A percentile compares a stretch with the other conserved stretches of the same genome.
These are phyloP conservation scores for Brasilioporus rufonigricans DNA, from an alignment of 768 basidiomycete genomes.

Conservation along the genomic window DNA sequence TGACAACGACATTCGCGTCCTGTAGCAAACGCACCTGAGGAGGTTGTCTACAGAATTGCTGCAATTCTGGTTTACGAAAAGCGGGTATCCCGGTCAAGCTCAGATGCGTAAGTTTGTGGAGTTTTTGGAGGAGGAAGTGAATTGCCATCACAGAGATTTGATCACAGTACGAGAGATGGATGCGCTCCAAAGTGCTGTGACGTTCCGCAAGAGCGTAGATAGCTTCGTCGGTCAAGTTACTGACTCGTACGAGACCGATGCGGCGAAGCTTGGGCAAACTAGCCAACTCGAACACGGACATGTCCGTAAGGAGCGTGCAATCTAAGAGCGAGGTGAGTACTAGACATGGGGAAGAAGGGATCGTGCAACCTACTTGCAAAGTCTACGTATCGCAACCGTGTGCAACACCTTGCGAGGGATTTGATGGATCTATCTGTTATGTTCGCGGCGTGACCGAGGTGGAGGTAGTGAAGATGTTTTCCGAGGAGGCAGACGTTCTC, in stretches of 20 bases:
- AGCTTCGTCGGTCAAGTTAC: conserved; percentile 90
- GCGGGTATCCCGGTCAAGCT: conserved; percentile 96
- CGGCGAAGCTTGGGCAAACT: conserved; percentile 86
- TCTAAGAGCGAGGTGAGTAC: conserved; percentile 43
- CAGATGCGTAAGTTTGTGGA: conserved; percentile 91
- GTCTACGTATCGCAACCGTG: conserved; percentile 90
- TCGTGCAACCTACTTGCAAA: conserved; percentile 74
- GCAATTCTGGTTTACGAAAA: conserved; percentile 81
- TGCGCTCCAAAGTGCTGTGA: conserved; percentile 85
- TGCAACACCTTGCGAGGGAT: conserved; percentile 80
- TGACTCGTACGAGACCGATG: conserved; percentile 92
- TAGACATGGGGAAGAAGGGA: background rate
- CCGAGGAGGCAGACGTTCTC: conserved; percentile 84
- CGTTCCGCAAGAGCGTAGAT: conserved; percentile 86
- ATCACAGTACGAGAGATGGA: conserved; percentile 97
- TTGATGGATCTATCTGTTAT: conserved; percentile 91
- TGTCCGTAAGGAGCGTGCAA: conserved; percentile 84
- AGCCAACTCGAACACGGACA: conserved; percentile 91
- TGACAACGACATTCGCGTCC: background rate
- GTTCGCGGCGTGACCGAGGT: conserved; percentile 86
- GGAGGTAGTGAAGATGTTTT: conserved; percentile 91
- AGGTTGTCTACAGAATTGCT: conserved; percentile 85
- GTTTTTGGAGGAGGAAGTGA: conserved; percentile 82
- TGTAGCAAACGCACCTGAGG: conserved; percentile 62
- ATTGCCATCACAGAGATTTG: conserved; percentile 91